Evolutionary conservation across 2,329 filamentous ascomycete genomes (phyloP).

Genomic region (Colletotrichum tropicale): DNA sequence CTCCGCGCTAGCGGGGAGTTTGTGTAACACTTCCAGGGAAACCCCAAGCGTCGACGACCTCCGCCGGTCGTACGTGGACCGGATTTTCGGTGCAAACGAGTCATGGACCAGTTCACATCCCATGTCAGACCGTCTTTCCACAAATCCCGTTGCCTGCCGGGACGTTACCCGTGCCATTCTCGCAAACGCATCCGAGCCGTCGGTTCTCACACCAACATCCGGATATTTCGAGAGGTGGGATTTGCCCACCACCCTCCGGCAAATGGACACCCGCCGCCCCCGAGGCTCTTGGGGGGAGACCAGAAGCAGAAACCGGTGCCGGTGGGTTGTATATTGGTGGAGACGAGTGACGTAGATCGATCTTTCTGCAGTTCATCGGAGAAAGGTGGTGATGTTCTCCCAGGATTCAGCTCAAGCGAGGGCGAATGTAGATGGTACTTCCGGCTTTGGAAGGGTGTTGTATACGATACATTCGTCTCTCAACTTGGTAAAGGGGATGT

Average conservation of each 20-base stretch:
- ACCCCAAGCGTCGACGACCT: not conserved
- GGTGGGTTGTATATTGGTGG: not conserved
- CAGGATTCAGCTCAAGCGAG: not conserved
- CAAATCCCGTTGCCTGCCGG: not conserved
- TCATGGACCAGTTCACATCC: not conserved
- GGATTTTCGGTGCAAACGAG: not conserved
- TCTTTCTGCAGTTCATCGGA: constrained; percentile 4
- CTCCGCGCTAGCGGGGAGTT: not conserved
- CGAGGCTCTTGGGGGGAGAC: not conserved
- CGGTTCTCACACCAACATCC: not conserved
- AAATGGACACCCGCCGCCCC: not conserved
- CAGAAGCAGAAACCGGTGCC: not conserved
- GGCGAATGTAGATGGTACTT: constrained; percentile 3
- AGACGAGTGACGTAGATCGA: constrained; percentile 2
- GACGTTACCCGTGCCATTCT: not conserved
- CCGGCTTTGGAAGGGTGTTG: not conserved
- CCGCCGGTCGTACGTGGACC: not conserved
- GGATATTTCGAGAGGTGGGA: not conserved
- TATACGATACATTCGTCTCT: not conserved
- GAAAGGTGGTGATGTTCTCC: not conserved
- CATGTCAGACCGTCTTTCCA: not conserved
- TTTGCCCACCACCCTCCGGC: not conserved
- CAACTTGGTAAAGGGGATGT: not conserved
- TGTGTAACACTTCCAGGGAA: not conserved
- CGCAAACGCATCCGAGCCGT: not conserved